Percentiles rank a stretch among this genome's conserved stretches.
These are phyloP conservation scores for Lachnum nothofagi DNA, from an alignment of 2,329 filamentous ascomycete genomes.

Conservation along the genomic window DNA sequence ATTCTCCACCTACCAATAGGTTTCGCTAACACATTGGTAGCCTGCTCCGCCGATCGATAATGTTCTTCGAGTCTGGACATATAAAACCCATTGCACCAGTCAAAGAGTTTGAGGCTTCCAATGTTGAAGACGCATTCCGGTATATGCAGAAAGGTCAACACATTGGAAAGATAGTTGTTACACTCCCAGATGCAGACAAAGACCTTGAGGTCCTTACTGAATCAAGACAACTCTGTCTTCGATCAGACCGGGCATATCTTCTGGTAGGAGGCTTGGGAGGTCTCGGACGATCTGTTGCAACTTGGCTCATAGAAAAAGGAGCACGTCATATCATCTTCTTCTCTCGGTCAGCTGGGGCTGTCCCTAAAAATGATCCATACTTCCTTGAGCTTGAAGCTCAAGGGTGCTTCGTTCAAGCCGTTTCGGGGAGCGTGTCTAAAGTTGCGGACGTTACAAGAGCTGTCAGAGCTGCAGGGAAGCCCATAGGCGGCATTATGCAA, in stretches of 20 bases:
- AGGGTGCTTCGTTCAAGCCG: neutral
- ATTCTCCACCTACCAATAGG: neutral
- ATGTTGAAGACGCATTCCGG: slow-evolving; percentile 5
- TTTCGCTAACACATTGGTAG: neutral
- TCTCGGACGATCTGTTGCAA: slow-evolving; percentile 33
- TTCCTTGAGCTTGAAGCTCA: slow-evolving; percentile 4
- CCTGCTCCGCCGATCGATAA: neutral
- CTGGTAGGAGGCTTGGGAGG: slow-evolving; percentile 39
- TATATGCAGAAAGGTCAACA: slow-evolving; percentile 37
- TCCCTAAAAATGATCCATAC: slow-evolving; percentile 1
- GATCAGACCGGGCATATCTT: slow-evolving; percentile 29
- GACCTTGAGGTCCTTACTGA: neutral
- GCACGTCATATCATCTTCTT: slow-evolving; percentile 35
- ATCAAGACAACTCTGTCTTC: neutral
- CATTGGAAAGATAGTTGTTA: slow-evolving; percentile 38
- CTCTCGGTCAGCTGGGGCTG: slow-evolving; percentile 23
- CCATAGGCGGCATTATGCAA: slow-evolving; percentile 18
- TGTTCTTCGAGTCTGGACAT: neutral
- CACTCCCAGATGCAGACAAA: slow-evolving; percentile 14
- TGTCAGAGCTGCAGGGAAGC: slow-evolving; percentile 9
- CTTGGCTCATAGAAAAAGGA: slow-evolving; percentile 34
- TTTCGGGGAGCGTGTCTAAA: slow-evolving; percentile 1
- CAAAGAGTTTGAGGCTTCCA: neutral
- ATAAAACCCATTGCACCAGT: slow-evolving; percentile 5
- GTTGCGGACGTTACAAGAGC: slow-evolving; percentile 3